Conservation (phyloP, 768 basidiomycete genomes). For the Lactifluus echinatus region DNA sequence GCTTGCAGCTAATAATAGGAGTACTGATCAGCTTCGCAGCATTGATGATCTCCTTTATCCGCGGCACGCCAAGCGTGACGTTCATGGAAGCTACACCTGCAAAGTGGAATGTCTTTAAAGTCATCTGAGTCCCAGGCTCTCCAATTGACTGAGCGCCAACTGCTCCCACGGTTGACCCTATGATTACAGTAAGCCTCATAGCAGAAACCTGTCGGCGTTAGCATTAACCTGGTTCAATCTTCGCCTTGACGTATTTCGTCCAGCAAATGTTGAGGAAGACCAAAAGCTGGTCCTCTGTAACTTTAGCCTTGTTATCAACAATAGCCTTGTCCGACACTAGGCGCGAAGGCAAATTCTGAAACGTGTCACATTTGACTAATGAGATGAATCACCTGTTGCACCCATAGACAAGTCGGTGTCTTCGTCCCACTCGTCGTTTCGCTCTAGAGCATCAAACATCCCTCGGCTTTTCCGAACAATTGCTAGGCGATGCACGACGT, state of each 20-base stretch:
- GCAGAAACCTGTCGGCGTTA: background rate
- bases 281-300: slow-evolving; percentile 72
- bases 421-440: slow-evolving; percentile 67
- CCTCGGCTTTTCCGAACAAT: slow-evolving; percentile 60
- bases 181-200: background rate
- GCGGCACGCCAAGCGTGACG: slow-evolving; percentile 98
- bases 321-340: slow-evolving; percentile 59
- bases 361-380: background rate
- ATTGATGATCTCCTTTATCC: slow-evolving; percentile 99
- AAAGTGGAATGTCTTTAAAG: slow-evolving; percentile 98
- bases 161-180: slow-evolving; percentile 95
- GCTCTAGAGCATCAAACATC: slow-evolving; percentile 76
- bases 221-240: slow-evolving; percentile 81
- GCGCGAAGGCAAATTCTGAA: background rate
- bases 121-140: slow-evolving; percentile 99
- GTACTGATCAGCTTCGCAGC: slow-evolving; percentile 97
- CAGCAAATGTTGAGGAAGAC: slow-evolving; percentile 82
- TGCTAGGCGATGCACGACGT: slow-evolving; percentile 59
- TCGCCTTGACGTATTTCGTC: slow-evolving; percentile 88
- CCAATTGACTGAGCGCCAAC: slow-evolving; percentile 99
- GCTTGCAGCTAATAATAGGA: slow-evolving; percentile 94
- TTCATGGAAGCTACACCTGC: slow-evolving; percentile 99
- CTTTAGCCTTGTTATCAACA: slow-evolving; percentile 86
- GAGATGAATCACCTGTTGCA: slow-evolving; percentile 44
- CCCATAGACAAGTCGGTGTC: slow-evolving; percentile 70